A percentile compares a stretch with the other conserved stretches of the same genome.
phyloP scores from a whole-genome alignment of 352 stramenopile species.

The Pythium oligandrum region DNA sequence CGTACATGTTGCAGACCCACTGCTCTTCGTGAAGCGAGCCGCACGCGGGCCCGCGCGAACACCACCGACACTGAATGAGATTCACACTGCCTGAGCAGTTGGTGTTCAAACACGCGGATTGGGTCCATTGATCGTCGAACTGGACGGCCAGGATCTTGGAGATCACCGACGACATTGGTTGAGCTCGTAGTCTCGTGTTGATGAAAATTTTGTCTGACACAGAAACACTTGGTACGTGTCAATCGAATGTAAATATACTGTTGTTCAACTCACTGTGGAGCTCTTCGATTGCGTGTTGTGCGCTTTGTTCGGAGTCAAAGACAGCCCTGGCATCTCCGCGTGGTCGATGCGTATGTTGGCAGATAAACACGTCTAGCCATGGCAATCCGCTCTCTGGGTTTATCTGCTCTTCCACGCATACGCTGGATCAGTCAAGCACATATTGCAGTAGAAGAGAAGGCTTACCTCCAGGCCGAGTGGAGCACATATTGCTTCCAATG shows the following conservation, averaged over 20 bases:
- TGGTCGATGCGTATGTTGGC: conserved; percentile 41
- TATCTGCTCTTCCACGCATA: conserved; percentile 18
- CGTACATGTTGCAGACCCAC: no score
- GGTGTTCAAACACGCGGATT: not conserved
- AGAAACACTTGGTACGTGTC: not conserved
- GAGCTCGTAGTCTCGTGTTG: no score
- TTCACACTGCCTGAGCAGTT: no score
- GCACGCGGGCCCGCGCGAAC: no score
- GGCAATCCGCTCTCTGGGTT: conserved; percentile 41
- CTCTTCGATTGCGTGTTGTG: conserved; percentile 42
- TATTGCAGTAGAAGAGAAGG: no score
- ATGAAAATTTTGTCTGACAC: not conserved
- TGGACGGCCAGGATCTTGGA: not conserved
- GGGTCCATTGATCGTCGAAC: not conserved
- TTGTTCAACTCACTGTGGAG: conserved; percentile 32
- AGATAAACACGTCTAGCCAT: conserved; percentile 45
- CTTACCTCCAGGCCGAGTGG: conserved; percentile 1
- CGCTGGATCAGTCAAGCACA: no score
- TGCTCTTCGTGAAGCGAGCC: no score
- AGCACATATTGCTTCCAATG: conserved; percentile 1
- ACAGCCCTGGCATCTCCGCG: conserved; percentile 50
- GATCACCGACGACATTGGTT: no score
- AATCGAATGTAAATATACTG: conserved; percentile 1
- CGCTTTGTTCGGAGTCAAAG: conserved; percentile 33
- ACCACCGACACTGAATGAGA: no score